Percentiles rank a stretch among this genome's conserved stretches.
These are phyloP conservation scores for Vitis cinerea DNA, from an alignment of 164 flowering plant genomes.

Conservation along the genomic window DNA sequence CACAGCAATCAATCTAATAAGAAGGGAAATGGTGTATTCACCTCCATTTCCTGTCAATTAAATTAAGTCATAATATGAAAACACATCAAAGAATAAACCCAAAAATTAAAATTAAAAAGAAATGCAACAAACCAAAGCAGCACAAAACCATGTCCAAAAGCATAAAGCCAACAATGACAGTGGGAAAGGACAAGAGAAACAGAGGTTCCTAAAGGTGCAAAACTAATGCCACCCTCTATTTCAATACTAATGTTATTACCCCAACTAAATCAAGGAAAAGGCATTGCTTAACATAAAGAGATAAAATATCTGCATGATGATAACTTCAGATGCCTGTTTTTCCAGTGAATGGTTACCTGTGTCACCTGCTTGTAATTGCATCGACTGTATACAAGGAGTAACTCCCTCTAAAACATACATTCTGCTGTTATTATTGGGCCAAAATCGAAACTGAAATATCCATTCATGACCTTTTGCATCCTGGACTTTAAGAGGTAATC, in stretches of 20 bases:
- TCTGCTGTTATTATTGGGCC: constrained; percentile 98
- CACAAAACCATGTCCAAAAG: not conserved
- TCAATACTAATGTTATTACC: not conserved
- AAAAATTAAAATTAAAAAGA: too few species aligned
- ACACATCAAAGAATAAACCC: too few species aligned
- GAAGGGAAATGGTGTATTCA: too few species aligned
- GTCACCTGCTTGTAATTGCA: constrained; percentile 96
- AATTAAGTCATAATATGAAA: too few species aligned
- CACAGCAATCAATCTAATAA: too few species aligned
- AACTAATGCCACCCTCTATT: not conserved
- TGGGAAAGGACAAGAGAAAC: not conserved
- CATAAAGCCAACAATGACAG: not conserved
- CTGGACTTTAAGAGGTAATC: constrained; percentile 78
- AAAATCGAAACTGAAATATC: constrained; percentile 89
- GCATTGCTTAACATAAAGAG: not conserved
- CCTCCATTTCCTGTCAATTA: too few species aligned
- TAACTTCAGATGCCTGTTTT: not conserved
- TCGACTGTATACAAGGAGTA: constrained; percentile 87
- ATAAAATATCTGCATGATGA: not conserved
- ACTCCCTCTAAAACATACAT: constrained; percentile 98
- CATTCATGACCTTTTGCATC: constrained; percentile 88
- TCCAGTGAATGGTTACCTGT: constrained; percentile 46
- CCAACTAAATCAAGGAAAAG: not conserved
- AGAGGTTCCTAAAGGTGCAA: not conserved
- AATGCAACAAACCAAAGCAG: not conserved